Percentiles rank a stretch among this genome's conserved stretches.
Evolutionary conservation across 768 basidiomycete species (phyloP).

Genomic region (Suillus hirtellus): DNA sequence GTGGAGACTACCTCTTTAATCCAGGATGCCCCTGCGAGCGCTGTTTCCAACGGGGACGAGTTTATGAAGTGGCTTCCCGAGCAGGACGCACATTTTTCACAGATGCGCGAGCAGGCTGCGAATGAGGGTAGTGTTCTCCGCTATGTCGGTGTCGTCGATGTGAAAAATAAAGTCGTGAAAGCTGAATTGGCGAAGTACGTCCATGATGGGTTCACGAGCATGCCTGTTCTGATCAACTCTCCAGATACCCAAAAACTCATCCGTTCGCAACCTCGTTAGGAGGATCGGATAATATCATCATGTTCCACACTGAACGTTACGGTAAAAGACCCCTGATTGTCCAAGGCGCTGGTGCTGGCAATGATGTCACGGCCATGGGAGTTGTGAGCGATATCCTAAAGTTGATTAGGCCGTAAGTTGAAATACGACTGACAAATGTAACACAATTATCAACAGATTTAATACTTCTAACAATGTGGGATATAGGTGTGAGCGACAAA

Average conservation of each 20-base stretch:
- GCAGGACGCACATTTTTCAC: slow-evolving; percentile 78
- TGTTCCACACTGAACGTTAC: slow-evolving; percentile 95
- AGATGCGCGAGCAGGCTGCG: slow-evolving; percentile 75
- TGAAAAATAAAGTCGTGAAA: slow-evolving; percentile 66
- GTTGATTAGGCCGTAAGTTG: slow-evolving; percentile 29
- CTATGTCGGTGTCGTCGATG: slow-evolving; percentile 94
- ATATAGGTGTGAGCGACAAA: not conserved
- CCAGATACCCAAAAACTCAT: slow-evolving; percentile 84
- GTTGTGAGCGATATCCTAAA: slow-evolving; percentile 86
- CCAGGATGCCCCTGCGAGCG: slow-evolving; percentile 65
- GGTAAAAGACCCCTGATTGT: slow-evolving; percentile 86
- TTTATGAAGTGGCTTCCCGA: slow-evolving; percentile 80
- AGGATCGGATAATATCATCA: slow-evolving; percentile 96
- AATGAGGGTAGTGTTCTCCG: slow-evolving; percentile 82
- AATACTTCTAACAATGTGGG: not conserved
- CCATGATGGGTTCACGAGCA: not conserved
- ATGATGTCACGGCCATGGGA: slow-evolving; percentile 98
- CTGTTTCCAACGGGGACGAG: slow-evolving; percentile 69
- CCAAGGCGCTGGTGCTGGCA: slow-evolving; percentile 97
- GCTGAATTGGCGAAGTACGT: slow-evolving; percentile 89
- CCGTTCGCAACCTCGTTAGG: slow-evolving; percentile 95
- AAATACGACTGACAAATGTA: slow-evolving; percentile 9
- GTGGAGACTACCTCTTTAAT: slow-evolving; percentile 87
- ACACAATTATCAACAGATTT: not conserved
- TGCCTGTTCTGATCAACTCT: slow-evolving; percentile 4